Conservation (phyloP, 2,329 filamentous ascomycete genomes). For the Fusarium concolor region DNA sequence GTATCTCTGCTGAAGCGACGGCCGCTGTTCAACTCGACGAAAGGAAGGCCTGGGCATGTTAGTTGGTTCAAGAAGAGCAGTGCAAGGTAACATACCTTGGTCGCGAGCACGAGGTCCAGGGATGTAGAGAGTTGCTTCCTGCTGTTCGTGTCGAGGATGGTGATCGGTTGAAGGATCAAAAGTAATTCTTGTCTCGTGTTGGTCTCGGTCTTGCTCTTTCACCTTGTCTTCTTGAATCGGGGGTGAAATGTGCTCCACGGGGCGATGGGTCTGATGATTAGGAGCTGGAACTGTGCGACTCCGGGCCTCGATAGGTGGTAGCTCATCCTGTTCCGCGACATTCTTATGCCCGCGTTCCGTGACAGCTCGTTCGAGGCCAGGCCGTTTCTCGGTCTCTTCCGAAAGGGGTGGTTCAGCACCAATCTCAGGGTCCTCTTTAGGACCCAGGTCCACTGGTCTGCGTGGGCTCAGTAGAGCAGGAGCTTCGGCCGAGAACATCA, state of each 20-base stretch:
- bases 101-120: slow-evolving; percentile 51
- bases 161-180: slow-evolving; percentile 46
- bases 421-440: slow-evolving; percentile 27
- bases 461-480: slow-evolving; percentile 30
- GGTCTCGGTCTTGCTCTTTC: not conserved
- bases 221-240: slow-evolving; percentile 3
- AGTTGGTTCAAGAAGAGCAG: not conserved
- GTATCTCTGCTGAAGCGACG: slow-evolving; percentile 38
- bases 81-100: slow-evolving; percentile 30
- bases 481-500: slow-evolving; percentile 16
- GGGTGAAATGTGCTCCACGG: not conserved
- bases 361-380: slow-evolving; percentile 10
- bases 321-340: not conserved
- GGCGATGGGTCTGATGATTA: not conserved
- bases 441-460: not conserved
- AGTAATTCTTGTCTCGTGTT: slow-evolving; percentile 39
- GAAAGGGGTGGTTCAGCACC: slow-evolving; percentile 1
- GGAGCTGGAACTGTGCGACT: slow-evolving; percentile 28
- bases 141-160: slow-evolving; percentile 44
- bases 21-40: slow-evolving; percentile 43
- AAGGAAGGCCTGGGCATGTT: slow-evolving; percentile 39
- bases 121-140: slow-evolving; percentile 47
- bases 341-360: slow-evolving; percentile 15
- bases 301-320: slow-evolving; percentile 25
- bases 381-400: slow-evolving; percentile 2